A percentile compares a stretch with the other conserved stretches of the same genome.
Evolutionary conservation across 768 basidiomycete species (phyloP).

Genomic region (Lentinula lateritia): DNA sequence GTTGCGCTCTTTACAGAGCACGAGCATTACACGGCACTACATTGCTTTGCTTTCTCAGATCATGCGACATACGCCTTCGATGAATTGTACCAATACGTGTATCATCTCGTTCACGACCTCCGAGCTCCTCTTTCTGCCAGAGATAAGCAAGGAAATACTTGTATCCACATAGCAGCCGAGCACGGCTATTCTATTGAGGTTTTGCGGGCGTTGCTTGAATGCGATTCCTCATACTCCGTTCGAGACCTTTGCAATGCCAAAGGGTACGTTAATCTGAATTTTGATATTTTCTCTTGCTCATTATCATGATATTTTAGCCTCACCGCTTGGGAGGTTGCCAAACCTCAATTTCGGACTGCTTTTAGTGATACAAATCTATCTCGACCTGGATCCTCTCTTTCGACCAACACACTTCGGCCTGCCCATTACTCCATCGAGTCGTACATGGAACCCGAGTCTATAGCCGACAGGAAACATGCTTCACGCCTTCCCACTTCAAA

Average conservation of each 20-base stretch:
- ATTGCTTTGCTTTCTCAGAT: conserved; percentile 50
- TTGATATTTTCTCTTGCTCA: not conserved
- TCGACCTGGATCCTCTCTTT: conserved; percentile 50
- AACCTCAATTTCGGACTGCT: conserved; percentile 57
- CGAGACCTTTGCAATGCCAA: conserved; percentile 62
- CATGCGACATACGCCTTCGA: conserved; percentile 27
- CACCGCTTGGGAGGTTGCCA: conserved; percentile 63
- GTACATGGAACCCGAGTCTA: conserved; percentile 24
- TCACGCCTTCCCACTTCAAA: conserved; percentile 24
- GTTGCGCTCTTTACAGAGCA: conserved; percentile 60
- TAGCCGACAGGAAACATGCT: not conserved
- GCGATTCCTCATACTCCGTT: conserved; percentile 50
- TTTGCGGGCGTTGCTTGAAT: conserved; percentile 57
- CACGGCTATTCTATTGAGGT: conserved; percentile 62
- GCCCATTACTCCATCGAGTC: conserved; percentile 45
- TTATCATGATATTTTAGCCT: conserved; percentile 6
- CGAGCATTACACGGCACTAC: conserved; percentile 63
- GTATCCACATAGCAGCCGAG: conserved; percentile 76
- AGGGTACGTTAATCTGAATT: conserved; percentile 44
- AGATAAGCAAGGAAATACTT: conserved; percentile 68
- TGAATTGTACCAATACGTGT: conserved; percentile 50
- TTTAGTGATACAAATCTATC: conserved; percentile 49
- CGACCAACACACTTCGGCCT: conserved; percentile 49
- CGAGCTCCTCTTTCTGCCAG: conserved; percentile 62
- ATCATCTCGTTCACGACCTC: conserved; percentile 66